A percentile compares a stretch with the other conserved stretches of the same genome.
Conservation (phyloP, 139 green algal species). For the Picochlorum sp. region DNA sequence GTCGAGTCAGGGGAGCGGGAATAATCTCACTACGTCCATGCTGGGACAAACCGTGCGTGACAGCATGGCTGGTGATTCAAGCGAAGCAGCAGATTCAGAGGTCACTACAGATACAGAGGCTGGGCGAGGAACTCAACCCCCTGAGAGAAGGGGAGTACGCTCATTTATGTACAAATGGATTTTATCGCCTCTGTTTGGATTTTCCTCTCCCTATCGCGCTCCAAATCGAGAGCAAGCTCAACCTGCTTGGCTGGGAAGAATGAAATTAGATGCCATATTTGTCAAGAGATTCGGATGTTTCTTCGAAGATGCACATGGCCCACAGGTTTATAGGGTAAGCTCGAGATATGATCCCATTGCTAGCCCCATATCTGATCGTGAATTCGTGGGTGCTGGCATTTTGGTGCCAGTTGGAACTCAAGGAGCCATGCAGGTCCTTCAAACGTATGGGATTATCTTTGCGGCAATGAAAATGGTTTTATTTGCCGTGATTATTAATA, state of each 20-base stretch:
- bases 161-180: constrained; percentile 1
- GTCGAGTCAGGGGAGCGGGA: neutral
- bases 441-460: constrained; percentile 25
- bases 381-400: constrained; percentile 1
- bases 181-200: constrained; percentile 17
- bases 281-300: constrained; percentile 22
- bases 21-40: neutral
- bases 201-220: neutral
- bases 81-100: neutral
- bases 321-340: constrained; percentile 11
- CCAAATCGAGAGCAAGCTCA: neutral
- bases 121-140: no score
- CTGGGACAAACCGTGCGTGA: neutral
- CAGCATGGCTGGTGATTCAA: neutral
- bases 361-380: neutral
- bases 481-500: constrained; percentile 24
- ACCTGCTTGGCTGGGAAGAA: constrained; percentile 11
- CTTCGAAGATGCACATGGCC: constrained; percentile 20
- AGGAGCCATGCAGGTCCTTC: constrained; percentile 10
- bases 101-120: neutral
- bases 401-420: constrained; percentile 7
- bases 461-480: constrained; percentile 17
- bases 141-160: neutral
- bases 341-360: constrained; percentile 7
- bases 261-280: constrained; percentile 15